Base-by-base conservation (phyloP, 345 rosid genomes). In the Eucalyptus microcorys region DNA sequence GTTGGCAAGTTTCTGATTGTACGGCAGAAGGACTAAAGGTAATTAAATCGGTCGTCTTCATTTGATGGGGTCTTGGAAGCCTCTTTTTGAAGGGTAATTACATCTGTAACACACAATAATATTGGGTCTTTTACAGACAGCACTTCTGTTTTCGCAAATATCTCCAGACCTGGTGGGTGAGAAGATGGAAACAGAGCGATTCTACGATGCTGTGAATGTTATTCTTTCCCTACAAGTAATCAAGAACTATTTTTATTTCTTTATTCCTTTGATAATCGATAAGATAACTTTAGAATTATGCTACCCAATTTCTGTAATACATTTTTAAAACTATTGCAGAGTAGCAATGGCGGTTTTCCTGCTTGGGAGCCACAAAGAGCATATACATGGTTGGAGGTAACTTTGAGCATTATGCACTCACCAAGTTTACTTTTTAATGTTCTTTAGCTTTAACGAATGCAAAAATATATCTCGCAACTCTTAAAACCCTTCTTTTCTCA, bases 1-100 rank as follows among this genome's bases (percentile, higher is more conserved):
- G 97, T 14, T 94, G 95, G 98, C 96, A 94, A 90, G 97, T 92
- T 81, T 95, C 96, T 32, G 98, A 96, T 86, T 94, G 97, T 91
- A 96, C 96, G 5, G 91, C 92, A n/a, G 97, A 96, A 92, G 96
- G 96, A 32, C 87, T 96, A 22, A 96, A 96, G 94, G 98, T 93
- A 79, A 22, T 9, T 12, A 59, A 9, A 34, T 49, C 61, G 5
- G 52, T 49, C 55, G 50, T 27, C n/a, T 85, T 40, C 80, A 17
- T 68, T 68, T 34, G 80, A 68, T 17, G 80, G 43, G 80, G 80
- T 34, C 43, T 68, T 17, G 80, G 80, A 3, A 68, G 43, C 22
- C 19, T 32, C 42, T n/a, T 68, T n/a, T 32, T 49, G 3, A 48
- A 30, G 42, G 7, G 30, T 48, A 19, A 5, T 4, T 47, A 24